Evolutionary conservation across 352 stramenopile genomes (phyloP).

Genomic region (Phytophthora idaei): DNA sequence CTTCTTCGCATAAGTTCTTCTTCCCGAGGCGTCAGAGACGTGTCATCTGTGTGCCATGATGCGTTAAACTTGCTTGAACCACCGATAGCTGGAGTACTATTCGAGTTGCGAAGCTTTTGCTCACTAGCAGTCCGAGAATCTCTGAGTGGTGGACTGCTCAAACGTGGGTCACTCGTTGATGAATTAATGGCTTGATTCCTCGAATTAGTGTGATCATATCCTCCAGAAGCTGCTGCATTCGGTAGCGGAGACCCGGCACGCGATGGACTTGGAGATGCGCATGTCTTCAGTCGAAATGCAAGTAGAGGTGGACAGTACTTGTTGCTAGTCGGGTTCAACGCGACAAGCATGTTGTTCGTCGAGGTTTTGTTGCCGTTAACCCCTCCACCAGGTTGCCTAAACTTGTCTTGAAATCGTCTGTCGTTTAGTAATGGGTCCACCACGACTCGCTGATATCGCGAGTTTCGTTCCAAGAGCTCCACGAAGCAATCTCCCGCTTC

Average conservation of each 20-base stretch:
- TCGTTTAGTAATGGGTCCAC: constrained; percentile 65
- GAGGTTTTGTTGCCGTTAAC: constrained; percentile 40
- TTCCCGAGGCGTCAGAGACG: constrained; percentile 32
- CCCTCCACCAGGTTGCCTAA: constrained; percentile 33
- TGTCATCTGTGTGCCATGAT: constrained; percentile 6
- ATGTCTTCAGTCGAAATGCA: constrained; percentile 48
- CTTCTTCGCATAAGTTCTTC: constrained; percentile 64
- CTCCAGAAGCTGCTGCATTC: constrained; percentile 1
- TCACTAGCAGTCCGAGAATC: not conserved
- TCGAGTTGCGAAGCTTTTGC: constrained; percentile 15
- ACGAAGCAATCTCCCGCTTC: constrained; percentile 54
- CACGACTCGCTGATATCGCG: constrained; percentile 53
- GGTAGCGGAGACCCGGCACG: not conserved
- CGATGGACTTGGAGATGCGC: not conserved
- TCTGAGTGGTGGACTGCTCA: constrained; percentile 1
- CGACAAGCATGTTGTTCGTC: constrained; percentile 40
- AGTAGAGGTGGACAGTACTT: constrained; percentile 62
- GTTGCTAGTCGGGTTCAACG: constrained; percentile 53
- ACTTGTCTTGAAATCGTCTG: constrained; percentile 67
- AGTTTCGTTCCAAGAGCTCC: constrained; percentile 62
- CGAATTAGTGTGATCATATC: constrained; percentile 1
- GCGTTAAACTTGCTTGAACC: not conserved
- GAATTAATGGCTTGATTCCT: constrained; percentile 15
- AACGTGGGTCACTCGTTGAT: not conserved
- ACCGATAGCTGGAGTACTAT: constrained; percentile 17